Base-by-base conservation (phyloP, 2,329 filamentous ascomycete genomes). In the Gyromitra esculenta region DNA sequence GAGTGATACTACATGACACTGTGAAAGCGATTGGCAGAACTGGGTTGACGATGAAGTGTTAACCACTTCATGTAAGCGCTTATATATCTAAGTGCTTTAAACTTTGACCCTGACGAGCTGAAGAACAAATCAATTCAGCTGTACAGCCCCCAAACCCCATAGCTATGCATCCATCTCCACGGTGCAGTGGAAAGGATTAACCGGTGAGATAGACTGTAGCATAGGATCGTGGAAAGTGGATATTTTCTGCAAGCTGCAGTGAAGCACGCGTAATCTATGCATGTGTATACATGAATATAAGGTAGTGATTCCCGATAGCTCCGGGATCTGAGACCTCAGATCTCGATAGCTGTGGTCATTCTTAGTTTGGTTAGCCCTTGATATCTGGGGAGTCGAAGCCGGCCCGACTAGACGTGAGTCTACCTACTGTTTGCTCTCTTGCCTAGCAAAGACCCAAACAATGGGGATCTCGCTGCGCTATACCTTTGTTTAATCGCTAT, bases 281-380 rank as follows among this genome's bases (percentile, higher is more conserved):
- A 21, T 39, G 21, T 11, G 54, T 13, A 21, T 41, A 66, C 35
- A 54, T 15, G 7, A 39, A 66, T 54, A 39, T 54, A 37, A 66
- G 48, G 37, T 35, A 66, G 13, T 18, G 41, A 35, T 18, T 2
- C 48, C 45, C 9, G n/a, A 21, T 8, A 25, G 54, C 54, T 54
- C 31, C 13, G 21, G 31, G 21, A 54, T 9, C 25, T 50, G 13
- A 64, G 13, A n/a, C 50, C 18, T n/a, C 62, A 50, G 31, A 48
- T 39, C 21, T 62, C n/a, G 41, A 39, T 21, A 41, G 25, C 21
- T n/a, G 41, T 25, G 35, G 37, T 13, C 7, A 31, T 45, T 13
- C 59, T 31, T 18, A 13, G 35, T 5, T 41, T n/a, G 21, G 18
- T 4, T 41, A 41, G n/a, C 9, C 35, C 15, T 6, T 52, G 37